A percentile compares a stretch with the other conserved stretches of the same genome.
These are phyloP conservation scores for Eudorina sp. DNA, from an alignment of 139 green algal species.

Conservation along the genomic window DNA sequence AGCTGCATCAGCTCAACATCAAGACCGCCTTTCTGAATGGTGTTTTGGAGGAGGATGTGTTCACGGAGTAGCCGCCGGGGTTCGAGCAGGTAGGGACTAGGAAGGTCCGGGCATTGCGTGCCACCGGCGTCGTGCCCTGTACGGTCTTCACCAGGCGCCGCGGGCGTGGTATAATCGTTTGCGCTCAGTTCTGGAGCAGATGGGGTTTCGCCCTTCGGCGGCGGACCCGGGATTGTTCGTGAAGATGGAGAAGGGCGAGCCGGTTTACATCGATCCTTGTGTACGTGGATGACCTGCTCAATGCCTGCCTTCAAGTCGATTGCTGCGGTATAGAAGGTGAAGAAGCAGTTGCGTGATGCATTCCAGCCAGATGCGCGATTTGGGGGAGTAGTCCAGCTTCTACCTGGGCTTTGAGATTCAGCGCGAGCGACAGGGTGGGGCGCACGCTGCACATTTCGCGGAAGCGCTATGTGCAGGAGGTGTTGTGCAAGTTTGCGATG, in stretches of 20 bases:
- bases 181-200: constrained; percentile 37
- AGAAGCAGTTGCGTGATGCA: neutral
- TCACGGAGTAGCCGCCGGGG: constrained; percentile 53
- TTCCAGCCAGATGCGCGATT: constrained; percentile 21
- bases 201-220: constrained; percentile 49
- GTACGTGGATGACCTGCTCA: constrained; percentile 55
- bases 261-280: constrained; percentile 42
- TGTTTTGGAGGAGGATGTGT: constrained; percentile 55
- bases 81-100: too few species aligned
- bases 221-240: constrained; percentile 63
- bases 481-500: neutral
- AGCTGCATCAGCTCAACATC: constrained; percentile 69
- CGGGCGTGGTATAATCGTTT: constrained; percentile 61
- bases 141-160: constrained; percentile 68
- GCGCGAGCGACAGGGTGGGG: neutral
- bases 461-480: neutral
- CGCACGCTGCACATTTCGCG: neutral
- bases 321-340: neutral
- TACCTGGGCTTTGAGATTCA: constrained; percentile 28
- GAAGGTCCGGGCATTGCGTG: neutral
- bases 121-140: constrained; percentile 55
- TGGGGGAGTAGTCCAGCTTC: neutral
- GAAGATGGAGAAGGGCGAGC: neutral
- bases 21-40: constrained; percentile 75
- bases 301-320: neutral